phyloP scores from a whole-genome alignment of 2,329 filamentous ascomycete genomes.

The Trichoderma sp. region DNA sequence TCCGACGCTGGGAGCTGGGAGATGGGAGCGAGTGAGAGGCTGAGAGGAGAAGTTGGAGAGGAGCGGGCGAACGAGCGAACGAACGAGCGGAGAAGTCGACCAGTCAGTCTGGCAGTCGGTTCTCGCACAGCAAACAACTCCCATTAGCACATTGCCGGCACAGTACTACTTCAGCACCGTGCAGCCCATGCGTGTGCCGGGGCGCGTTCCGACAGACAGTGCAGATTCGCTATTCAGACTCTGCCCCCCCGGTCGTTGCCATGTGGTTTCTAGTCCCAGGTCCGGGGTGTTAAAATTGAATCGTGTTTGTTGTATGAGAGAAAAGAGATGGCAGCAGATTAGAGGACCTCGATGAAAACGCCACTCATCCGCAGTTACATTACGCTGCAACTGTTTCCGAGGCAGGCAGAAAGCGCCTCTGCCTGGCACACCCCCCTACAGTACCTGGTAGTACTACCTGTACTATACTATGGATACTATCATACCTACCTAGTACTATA shows the following conservation, averaged over 20 bases:
- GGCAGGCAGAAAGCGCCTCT: background rate
- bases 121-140: background rate
- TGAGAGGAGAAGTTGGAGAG: background rate
- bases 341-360: slow-evolving; percentile 1
- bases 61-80: background rate
- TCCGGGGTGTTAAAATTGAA: slow-evolving; percentile 14
- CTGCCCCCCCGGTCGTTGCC: background rate
- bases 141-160: too few species aligned
- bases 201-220: slow-evolving; percentile 15
- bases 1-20: background rate
- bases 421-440: too few species aligned
- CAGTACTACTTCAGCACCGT: too few species aligned
- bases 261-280: slow-evolving; percentile 11
- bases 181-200: background rate
- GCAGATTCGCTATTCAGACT: background rate
- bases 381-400: slow-evolving; percentile 4
- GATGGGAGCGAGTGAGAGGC: too few species aligned
- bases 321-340: slow-evolving; percentile 7
- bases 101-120: too few species aligned
- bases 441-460: too few species aligned
- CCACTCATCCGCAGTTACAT: slow-evolving; percentile 18
- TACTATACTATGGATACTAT: too few species aligned
- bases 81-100: background rate
- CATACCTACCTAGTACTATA: too few species aligned
- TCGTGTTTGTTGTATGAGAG: slow-evolving; percentile 5